Evolutionary conservation across 192 early-diverging fungal species (phyloP).

Genomic region (Entomortierella chlamydospora): DNA sequence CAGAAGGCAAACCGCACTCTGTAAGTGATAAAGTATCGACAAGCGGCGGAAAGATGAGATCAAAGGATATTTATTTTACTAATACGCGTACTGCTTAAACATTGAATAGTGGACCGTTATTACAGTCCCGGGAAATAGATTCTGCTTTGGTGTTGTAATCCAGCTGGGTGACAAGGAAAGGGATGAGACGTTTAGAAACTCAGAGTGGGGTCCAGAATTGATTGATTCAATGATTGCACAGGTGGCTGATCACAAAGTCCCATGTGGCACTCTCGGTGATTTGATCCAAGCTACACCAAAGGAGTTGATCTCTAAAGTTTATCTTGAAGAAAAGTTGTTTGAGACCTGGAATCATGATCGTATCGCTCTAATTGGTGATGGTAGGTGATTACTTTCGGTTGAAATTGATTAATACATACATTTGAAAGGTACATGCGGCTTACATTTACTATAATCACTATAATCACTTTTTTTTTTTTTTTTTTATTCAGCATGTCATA

Average conservation of each 20-base stretch:
- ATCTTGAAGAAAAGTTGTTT: slow-evolving; percentile 43
- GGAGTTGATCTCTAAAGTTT: slow-evolving; percentile 32
- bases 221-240: slow-evolving; percentile 8
- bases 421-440: too few relatives aligned
- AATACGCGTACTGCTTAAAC: not conserved
- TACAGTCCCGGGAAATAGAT: slow-evolving; percentile 12
- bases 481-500: slow-evolving; percentile 21
- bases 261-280: slow-evolving; percentile 22
- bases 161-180: slow-evolving; percentile 10
- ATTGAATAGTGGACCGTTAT: slow-evolving; percentile 23
- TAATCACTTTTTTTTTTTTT: too few relatives aligned
- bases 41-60: too few relatives aligned
- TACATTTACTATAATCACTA: too few relatives aligned
- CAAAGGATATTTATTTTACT: too few relatives aligned
- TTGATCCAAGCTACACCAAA: slow-evolving; percentile 29
- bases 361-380: slow-evolving; percentile 33
- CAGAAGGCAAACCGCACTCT: slow-evolving; percentile 26
- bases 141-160: slow-evolving; percentile 22
- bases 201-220: slow-evolving; percentile 16
- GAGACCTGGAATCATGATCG: slow-evolving; percentile 35
- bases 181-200: slow-evolving; percentile 29
- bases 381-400: slow-evolving; percentile 3
- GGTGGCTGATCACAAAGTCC: slow-evolving; percentile 11
- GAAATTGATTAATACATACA: too few relatives aligned
- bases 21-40: too few relatives aligned